Conservation (phyloP, 495 filamentous ascomycete genomes). For the Neurospora sp. region DNA sequence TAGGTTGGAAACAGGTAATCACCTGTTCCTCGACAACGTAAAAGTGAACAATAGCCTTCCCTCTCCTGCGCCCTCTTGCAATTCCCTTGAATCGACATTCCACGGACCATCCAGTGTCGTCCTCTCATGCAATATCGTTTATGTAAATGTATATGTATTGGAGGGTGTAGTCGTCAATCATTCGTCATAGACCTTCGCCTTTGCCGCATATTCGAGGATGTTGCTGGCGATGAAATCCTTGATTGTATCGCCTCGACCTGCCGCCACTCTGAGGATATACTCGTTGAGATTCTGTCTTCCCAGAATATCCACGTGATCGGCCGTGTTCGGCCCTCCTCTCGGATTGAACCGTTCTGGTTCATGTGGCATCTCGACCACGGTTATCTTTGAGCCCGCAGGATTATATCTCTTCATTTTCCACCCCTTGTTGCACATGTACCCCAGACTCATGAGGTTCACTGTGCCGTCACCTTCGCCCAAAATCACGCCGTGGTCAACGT, state of each 20-base stretch:
- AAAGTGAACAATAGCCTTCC: neutral
- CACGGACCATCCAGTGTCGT: neutral
- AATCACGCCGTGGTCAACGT: slow-evolving; percentile 76
- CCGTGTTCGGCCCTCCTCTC: slow-evolving; percentile 87
- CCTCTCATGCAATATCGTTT: neutral
- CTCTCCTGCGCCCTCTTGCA: neutral
- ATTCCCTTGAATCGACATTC: neutral
- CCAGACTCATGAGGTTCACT: slow-evolving; percentile 75
- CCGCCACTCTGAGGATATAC: slow-evolving; percentile 75
- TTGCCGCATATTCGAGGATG: slow-evolving; percentile 70
- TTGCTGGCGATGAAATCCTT: slow-evolving; percentile 66
- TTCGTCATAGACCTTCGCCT: slow-evolving; percentile 57
- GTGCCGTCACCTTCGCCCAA: slow-evolving; percentile 95
- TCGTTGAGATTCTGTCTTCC: slow-evolving; percentile 85
- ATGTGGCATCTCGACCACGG: slow-evolving; percentile 89
- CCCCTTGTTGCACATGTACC: slow-evolving; percentile 93
- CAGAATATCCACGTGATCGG: slow-evolving; percentile 94
- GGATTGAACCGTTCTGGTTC: slow-evolving; percentile 89
- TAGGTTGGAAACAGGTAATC: neutral
- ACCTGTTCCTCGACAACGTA: neutral
- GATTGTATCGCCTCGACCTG: slow-evolving; percentile 75
- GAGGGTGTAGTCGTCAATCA: neutral
- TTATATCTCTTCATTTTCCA: slow-evolving; percentile 94
- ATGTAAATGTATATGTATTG: neutral
- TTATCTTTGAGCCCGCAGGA: slow-evolving; percentile 69